Conservation (phyloP, 2,329 filamentous ascomycete genomes). For the Venturia asperata region DNA sequence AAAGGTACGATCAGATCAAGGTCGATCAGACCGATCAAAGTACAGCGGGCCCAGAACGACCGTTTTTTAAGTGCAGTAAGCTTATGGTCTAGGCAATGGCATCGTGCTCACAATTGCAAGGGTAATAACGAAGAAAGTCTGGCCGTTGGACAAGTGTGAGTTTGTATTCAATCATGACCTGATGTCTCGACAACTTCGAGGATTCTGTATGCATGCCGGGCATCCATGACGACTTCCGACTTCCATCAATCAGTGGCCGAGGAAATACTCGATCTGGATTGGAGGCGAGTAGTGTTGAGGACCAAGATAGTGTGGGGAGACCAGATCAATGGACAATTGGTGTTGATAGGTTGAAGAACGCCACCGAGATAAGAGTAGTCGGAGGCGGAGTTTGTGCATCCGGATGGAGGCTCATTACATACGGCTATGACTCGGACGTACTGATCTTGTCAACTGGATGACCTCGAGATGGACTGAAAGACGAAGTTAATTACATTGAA, state of each 20-base stretch:
- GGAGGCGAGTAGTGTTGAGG: background rate
- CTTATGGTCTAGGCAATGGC: background rate
- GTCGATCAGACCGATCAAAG: background rate
- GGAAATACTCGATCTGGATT: background rate
- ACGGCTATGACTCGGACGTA: background rate
- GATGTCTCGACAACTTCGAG: background rate
- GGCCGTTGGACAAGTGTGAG: background rate
- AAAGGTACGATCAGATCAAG: background rate
- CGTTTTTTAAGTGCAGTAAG: background rate
- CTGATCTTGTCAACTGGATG: background rate
- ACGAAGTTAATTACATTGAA: too few species aligned
- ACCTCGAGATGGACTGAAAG: background rate
- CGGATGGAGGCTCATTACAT: background rate
- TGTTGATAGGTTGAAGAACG: slow-evolving; percentile 8
- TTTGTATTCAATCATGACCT: background rate
- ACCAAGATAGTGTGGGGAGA: slow-evolving; percentile 10
- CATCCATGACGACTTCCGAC: background rate
- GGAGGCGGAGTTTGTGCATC: background rate
- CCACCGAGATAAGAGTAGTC: slow-evolving; percentile 12
- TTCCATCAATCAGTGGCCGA: background rate
- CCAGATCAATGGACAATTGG: background rate
- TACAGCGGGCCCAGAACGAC: background rate
- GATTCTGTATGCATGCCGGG: background rate
- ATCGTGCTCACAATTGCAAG: background rate
- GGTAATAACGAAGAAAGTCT: background rate